Base-by-base conservation (phyloP, 768 basidiomycete species). In the Lactarius trivialis region DNA sequence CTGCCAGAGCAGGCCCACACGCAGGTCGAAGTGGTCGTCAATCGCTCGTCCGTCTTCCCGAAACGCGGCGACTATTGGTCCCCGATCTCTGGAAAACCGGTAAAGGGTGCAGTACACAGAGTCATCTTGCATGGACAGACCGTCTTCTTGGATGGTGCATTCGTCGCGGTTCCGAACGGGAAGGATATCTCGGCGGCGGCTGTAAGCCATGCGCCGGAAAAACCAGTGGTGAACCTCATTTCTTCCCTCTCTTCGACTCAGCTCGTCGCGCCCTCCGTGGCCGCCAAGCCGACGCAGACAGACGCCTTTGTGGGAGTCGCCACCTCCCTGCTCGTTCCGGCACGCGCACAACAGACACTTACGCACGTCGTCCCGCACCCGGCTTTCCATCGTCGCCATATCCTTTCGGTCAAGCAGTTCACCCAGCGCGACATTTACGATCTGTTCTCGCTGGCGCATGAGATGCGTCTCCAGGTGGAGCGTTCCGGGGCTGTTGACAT, bases 381-480 rank as follows among this genome's bases (percentile, higher is more conserved):
- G 0, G 84, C 92, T 3, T 98, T 96, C 86, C 85, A 94, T 68
- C 87, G 91, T 60, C 85, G 92, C 41, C 93, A 98, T 72, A 93
- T 98, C 63, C 84, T 98, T 19, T 86, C 92, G 0, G 93, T 98
- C 64, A 97, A 94, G 71, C 93, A 98, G 67, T 94, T 98, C 75
- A 85, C 79, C 39, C 85, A 89, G 58, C 85, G 87, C 49, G 94
- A 99, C 69, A 80, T 98, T 63, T 89, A 98, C 71, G 89, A 91
- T 65, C 83, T 99, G 43, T 99, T 98, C 79, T 86, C 91, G 51
- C 77, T 98, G 55, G 96, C 97, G 0, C 88, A 93, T 67, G 97
- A 99, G 76, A 95, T 99, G 94, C 89, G 92, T 55, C 81, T 93
- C 39, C 94, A 94, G 70, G 94, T 98, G 15, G 97, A 99, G 74